Conservation (phyloP, 2,329 filamentous ascomycete genomes). For the Ophiostoma novo-ulmi region DNA sequence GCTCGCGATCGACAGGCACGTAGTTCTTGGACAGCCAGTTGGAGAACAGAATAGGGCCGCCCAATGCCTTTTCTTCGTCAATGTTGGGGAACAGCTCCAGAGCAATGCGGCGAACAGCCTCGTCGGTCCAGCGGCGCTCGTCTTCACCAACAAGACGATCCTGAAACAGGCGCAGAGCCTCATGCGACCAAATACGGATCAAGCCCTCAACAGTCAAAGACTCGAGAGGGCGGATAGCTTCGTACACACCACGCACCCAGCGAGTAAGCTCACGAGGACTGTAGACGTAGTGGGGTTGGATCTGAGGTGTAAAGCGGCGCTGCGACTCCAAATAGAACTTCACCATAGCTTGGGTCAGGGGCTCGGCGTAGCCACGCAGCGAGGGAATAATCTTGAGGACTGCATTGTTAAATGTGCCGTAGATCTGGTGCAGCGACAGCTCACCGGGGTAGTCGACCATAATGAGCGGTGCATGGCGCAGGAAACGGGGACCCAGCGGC, state of each 20-base stretch:
- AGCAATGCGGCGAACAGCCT: slow-evolving; percentile 79
- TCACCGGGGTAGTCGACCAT: slow-evolving; percentile 99
- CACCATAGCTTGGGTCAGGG: slow-evolving; percentile 96
- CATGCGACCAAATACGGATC: slow-evolving; percentile 95
- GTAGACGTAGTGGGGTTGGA: slow-evolving; percentile 98
- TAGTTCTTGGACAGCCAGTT: slow-evolving; percentile 99
- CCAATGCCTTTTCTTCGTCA: slow-evolving; percentile 80
- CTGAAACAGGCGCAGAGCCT: slow-evolving; percentile 92
- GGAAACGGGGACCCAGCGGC: slow-evolving; percentile 84
- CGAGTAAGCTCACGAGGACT: slow-evolving; percentile 95
- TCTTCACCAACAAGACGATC: slow-evolving; percentile 93
- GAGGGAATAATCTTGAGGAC: slow-evolving; percentile 95
- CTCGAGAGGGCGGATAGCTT: slow-evolving; percentile 90
- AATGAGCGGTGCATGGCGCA: slow-evolving; percentile 93
- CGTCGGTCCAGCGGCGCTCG: slow-evolving; percentile 91
- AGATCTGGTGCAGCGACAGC: slow-evolving; percentile 90
- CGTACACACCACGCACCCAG: slow-evolving; percentile 96
- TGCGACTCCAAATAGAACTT: slow-evolving; percentile 94
- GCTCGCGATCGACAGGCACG: slow-evolving; percentile 89
- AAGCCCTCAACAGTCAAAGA: slow-evolving; percentile 82
- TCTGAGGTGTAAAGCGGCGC: slow-evolving; percentile 87
- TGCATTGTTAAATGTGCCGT: slow-evolving; percentile 94
- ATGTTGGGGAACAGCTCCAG: slow-evolving; percentile 93
- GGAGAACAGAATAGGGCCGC: slow-evolving; percentile 92
- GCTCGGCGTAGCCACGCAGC: slow-evolving; percentile 89